A percentile compares a stretch with the other conserved stretches of the same genome.
Conservation (phyloP, 2,329 filamentous ascomycete species). For the Penicillium sp. region DNA sequence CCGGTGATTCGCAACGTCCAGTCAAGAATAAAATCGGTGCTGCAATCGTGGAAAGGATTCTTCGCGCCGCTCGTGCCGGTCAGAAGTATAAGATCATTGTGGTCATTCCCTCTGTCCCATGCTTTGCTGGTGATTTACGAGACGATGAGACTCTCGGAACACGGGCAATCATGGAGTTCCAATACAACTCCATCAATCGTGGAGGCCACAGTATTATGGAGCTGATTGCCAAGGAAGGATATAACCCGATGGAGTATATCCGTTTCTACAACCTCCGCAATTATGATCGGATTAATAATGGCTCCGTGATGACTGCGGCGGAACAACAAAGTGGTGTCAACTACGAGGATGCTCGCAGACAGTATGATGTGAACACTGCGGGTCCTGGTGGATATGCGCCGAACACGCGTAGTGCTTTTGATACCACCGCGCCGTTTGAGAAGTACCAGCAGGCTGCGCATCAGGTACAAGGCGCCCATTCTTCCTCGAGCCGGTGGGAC, state of each 20-base stretch:
- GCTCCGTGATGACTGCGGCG: constrained; percentile 33
- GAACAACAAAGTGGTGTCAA: constrained; percentile 44
- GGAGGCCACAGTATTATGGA: constrained; percentile 89
- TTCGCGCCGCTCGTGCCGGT: constrained; percentile 72
- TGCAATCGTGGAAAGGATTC: constrained; percentile 85
- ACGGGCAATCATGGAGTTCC: constrained; percentile 95
- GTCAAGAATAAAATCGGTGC: constrained; percentile 87
- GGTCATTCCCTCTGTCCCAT: constrained; percentile 84
- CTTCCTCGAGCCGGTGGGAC: constrained; percentile 61
- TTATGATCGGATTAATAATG: constrained; percentile 78
- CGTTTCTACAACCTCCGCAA: constrained; percentile 93
- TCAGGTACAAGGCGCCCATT: constrained; percentile 47
- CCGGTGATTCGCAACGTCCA: constrained; percentile 76
- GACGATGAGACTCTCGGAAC: constrained; percentile 82
- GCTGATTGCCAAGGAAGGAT: constrained; percentile 67
- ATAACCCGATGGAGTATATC: constrained; percentile 77
- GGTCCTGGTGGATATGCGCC: constrained; percentile 45
- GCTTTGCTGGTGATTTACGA: constrained; percentile 85
- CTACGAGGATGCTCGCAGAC: constrained; percentile 45
- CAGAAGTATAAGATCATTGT: constrained; percentile 90
- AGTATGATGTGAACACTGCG: constrained; percentile 46
- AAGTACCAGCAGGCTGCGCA: constrained; percentile 69
- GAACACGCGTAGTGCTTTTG: constrained; percentile 34
- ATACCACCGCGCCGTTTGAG: constrained; percentile 52
- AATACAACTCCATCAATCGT: constrained; percentile 93